Conservation (phyloP, 805 yeast species). For the Priceomyces fermenticarens region DNA sequence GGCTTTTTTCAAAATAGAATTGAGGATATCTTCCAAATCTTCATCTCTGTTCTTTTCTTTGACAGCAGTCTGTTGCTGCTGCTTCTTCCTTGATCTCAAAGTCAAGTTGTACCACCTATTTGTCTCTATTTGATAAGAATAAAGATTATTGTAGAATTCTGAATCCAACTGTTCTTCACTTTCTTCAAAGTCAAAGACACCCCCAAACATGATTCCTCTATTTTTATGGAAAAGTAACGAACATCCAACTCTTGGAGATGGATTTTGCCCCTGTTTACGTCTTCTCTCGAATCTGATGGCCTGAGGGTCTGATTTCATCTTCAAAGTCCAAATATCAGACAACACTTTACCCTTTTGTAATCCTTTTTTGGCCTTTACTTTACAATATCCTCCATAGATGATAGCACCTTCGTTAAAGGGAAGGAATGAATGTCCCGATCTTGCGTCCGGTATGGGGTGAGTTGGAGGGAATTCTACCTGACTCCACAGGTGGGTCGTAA, state of each 20-base stretch:
- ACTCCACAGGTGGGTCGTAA: conserved; percentile 85
- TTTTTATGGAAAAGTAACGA: conserved; percentile 86
- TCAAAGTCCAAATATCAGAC: conserved; percentile 80
- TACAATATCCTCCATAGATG: conserved; percentile 90
- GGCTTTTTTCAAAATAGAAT: conserved; percentile 71
- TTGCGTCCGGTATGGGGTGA: conserved; percentile 79
- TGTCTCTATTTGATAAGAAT: conserved; percentile 77
- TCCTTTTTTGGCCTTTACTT: conserved; percentile 86
- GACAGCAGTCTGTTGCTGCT: conserved; percentile 29
- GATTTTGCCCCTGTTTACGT: conserved; percentile 84
- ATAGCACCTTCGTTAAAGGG: conserved; percentile 80
- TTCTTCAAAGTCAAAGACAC: conserved; percentile 92
- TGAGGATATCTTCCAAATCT: conserved; percentile 79
- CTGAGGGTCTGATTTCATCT: conserved; percentile 79
- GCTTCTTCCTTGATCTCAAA: conserved; percentile 60
- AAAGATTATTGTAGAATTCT: conserved; percentile 74
- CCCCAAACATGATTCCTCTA: conserved; percentile 91
- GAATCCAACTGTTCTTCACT: conserved; percentile 91
- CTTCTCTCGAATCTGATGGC: conserved; percentile 86
- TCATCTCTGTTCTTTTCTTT: conserved; percentile 62
- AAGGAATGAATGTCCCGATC: conserved; percentile 89
- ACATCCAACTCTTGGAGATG: conserved; percentile 93
- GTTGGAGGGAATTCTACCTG: conserved; percentile 84
- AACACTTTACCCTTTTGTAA: conserved; percentile 87
- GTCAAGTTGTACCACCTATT: conserved; percentile 84